Evolutionary conservation across 2,329 filamentous ascomycete genomes (phyloP).

Genomic region (Verticillium zaregamsianum): DNA sequence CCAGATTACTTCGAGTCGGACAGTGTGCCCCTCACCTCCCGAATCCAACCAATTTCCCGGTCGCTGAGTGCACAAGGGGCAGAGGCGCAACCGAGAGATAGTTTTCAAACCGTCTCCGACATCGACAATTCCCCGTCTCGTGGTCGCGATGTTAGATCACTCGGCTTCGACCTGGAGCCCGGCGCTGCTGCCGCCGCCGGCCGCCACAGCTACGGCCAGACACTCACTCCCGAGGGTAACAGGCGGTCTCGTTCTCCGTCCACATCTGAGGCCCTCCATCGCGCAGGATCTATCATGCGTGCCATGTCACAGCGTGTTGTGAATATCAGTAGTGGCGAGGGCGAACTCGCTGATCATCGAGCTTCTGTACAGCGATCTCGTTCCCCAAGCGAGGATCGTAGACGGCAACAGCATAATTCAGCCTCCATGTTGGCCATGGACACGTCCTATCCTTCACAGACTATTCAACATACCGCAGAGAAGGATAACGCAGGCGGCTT

Average conservation of each 20-base stretch:
- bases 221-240: slow-evolving; percentile 45
- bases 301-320: slow-evolving; percentile 96
- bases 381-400: slow-evolving; percentile 49
- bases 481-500: slow-evolving; percentile 25
- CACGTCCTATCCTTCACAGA: slow-evolving; percentile 48
- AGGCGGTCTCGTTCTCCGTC: slow-evolving; percentile 60
- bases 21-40: slow-evolving; percentile 51
- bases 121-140: slow-evolving; percentile 51
- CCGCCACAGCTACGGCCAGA: slow-evolving; percentile 54
- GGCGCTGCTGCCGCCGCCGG: slow-evolving; percentile 53
- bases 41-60: slow-evolving; percentile 51
- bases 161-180: slow-evolving; percentile 44
- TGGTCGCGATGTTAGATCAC: slow-evolving; percentile 48
- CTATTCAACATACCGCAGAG: slow-evolving; percentile 38
- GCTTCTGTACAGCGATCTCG: slow-evolving; percentile 57
- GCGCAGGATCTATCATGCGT: slow-evolving; percentile 72
- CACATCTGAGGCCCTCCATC: slow-evolving; percentile 58
- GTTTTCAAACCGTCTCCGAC: slow-evolving; percentile 54
- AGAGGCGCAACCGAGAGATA: slow-evolving; percentile 43
- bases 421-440: slow-evolving; percentile 33
- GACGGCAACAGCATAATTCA: slow-evolving; percentile 33
- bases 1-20: slow-evolving; percentile 52
- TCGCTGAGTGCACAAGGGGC: slow-evolving; percentile 35
- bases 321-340: slow-evolving; percentile 84
- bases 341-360: slow-evolving; percentile 73